Conservation (phyloP, 2,329 filamentous ascomycete genomes). For the Alternaria brassicicola region DNA sequence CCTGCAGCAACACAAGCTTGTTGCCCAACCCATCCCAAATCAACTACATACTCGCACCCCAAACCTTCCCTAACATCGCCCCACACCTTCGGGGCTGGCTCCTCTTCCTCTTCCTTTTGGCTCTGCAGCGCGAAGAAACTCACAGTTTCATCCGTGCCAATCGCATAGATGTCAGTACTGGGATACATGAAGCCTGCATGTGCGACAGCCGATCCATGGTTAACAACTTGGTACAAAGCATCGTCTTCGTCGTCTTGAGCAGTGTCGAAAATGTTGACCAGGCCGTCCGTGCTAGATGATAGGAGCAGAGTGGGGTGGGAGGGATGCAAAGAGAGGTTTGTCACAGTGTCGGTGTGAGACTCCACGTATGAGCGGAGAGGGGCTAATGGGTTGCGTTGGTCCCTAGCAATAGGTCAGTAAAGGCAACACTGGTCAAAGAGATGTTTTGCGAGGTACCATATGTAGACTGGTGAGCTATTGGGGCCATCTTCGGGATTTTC, state of each 20-base stretch:
- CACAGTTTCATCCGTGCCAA: constrained; percentile 80
- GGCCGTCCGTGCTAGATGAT: constrained; percentile 79
- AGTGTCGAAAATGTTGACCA: constrained; percentile 78
- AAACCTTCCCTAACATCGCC: constrained; percentile 72
- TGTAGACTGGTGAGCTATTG: constrained; percentile 46
- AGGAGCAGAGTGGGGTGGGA: constrained; percentile 66
- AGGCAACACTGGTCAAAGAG: background rate
- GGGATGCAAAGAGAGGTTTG: constrained; percentile 67
- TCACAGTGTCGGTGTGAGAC: constrained; percentile 64
- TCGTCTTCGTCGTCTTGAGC: constrained; percentile 71
- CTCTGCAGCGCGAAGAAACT: constrained; percentile 74
- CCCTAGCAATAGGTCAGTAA: constrained; percentile 36
- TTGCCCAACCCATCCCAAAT: constrained; percentile 66
- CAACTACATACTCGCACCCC: constrained; percentile 75
- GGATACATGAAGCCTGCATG: constrained; percentile 72
- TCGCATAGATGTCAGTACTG: constrained; percentile 63
- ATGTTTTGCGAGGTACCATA: constrained; percentile 36
- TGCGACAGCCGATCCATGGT: constrained; percentile 76
- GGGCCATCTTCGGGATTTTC: constrained; percentile 65
- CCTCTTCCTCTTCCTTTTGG: constrained; percentile 63
- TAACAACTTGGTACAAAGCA: constrained; percentile 76
- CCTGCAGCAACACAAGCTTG: constrained; percentile 69
- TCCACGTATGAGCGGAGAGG: constrained; percentile 52
- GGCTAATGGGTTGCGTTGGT: constrained; percentile 48
- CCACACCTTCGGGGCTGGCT: constrained; percentile 57